Evolutionary conservation across 2,329 filamentous ascomycete genomes (phyloP).

Genomic region (Macroventuria anomochaeta): DNA sequence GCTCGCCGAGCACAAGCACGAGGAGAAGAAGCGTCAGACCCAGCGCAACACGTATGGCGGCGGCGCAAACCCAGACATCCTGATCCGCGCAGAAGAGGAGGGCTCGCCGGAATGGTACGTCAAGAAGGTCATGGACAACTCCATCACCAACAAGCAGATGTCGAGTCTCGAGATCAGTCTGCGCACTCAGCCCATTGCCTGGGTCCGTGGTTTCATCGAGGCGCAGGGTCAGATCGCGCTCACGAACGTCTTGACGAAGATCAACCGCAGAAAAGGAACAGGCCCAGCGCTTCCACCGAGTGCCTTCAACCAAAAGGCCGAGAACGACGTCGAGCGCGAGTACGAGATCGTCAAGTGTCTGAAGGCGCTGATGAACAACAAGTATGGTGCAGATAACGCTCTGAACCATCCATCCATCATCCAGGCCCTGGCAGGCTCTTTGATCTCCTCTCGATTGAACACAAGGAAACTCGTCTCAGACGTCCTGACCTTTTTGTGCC

Average conservation of each 20-base stretch:
- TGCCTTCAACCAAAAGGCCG: constrained; percentile 59
- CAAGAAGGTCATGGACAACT: constrained; percentile 94
- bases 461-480: constrained; percentile 95
- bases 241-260: constrained; percentile 90
- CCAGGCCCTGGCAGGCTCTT: constrained; percentile 81
- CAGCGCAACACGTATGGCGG: constrained; percentile 68
- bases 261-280: constrained; percentile 83
- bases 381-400: constrained; percentile 96
- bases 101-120: constrained; percentile 98
- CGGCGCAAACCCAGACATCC: constrained; percentile 64
- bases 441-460: constrained; percentile 87
- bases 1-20: constrained; percentile 89
- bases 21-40: constrained; percentile 84
- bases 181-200: constrained; percentile 92
- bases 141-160: constrained; percentile 87
- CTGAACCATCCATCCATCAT: constrained; percentile 88
- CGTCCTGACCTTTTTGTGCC: constrained; percentile 93
- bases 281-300: constrained; percentile 70
- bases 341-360: constrained; percentile 98
- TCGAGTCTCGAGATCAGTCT: constrained; percentile 93
- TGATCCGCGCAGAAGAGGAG: constrained; percentile 87
- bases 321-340: constrained; percentile 86
- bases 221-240: constrained; percentile 96
- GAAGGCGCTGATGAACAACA: constrained; percentile 99
- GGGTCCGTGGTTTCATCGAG: constrained; percentile 96